Evolutionary conservation across 164 flowering plant species (phyloP).

Genomic region (Euptelea pleiosperma): DNA sequence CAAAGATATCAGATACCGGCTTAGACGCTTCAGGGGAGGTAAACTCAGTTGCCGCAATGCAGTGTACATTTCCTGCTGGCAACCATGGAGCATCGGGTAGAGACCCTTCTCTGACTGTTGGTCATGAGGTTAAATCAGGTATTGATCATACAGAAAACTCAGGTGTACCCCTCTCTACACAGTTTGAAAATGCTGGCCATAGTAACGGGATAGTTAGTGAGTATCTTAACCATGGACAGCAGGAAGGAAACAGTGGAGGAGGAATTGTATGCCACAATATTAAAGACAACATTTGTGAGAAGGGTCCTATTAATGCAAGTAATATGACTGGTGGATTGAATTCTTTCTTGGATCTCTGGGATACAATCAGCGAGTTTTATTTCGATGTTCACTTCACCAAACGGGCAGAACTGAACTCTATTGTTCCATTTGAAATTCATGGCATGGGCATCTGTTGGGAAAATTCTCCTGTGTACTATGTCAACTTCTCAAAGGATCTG

Average conservation of each 20-base stretch:
- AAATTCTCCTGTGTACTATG: slow-evolving; percentile 81
- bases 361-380: slow-evolving; percentile 53
- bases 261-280: slow-evolving; percentile 7
- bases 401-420: slow-evolving; percentile 43
- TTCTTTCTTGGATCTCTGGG: slow-evolving; percentile 83
- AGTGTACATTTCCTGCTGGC: slow-evolving; percentile 12
- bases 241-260: slow-evolving; percentile 16
- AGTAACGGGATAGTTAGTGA: slow-evolving; percentile 13
- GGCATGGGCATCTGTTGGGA: slow-evolving; percentile 95
- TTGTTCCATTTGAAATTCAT: slow-evolving; percentile 66
- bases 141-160: slow-evolving; percentile 9
- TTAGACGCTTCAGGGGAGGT: slow-evolving; percentile 21
- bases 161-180: slow-evolving; percentile 11
- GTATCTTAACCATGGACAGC: slow-evolving; percentile 15
- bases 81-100: slow-evolving; percentile 14
- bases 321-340: slow-evolving; percentile 71
- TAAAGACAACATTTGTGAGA: slow-evolving; percentile 24
- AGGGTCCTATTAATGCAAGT: slow-evolving; percentile 66
- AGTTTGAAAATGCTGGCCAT: slow-evolving; percentile 16
- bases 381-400: slow-evolving; percentile 84
- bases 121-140: slow-evolving; percentile 12
- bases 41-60: slow-evolving; percentile 16
- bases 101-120: slow-evolving; percentile 12
- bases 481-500: slow-evolving; percentile 74
- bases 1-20: slow-evolving; percentile 20